Conservation (phyloP, 345 rosid genomes). For the Populus simonii region DNA sequence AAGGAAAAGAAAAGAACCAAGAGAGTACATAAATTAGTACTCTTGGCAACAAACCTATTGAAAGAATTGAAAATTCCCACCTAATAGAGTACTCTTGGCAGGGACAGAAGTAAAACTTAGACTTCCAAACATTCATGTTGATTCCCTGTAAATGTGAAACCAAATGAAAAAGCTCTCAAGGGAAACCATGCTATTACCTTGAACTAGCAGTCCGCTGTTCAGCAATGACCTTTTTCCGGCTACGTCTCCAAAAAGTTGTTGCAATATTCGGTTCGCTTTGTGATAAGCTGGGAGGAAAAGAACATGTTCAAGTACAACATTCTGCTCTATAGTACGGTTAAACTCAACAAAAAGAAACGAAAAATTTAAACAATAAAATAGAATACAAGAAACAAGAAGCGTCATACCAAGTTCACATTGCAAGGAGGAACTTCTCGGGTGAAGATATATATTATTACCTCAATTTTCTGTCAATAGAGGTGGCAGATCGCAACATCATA, state of each 20-base stretch:
- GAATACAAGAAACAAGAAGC: neutral
- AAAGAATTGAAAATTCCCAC: neutral
- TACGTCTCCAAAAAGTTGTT: constrained; percentile 77
- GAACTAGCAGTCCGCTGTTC: constrained; percentile 96
- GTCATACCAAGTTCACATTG: neutral
- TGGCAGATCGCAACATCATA: constrained; percentile 53
- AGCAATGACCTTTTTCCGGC: constrained; percentile 82
- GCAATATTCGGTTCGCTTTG: constrained; percentile 95
- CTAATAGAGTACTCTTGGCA: neutral
- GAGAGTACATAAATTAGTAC: neutral
- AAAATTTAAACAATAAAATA: neutral
- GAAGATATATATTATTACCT: constrained; percentile 42
- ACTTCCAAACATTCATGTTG: neutral
- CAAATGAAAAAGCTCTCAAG: constrained; percentile 23
- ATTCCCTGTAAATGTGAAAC: neutral
- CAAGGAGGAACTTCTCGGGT: neutral
- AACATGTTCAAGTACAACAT: constrained; percentile 5
- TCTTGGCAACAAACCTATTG: neutral
- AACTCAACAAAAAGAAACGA: neutral
- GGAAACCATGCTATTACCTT: constrained; percentile 46
- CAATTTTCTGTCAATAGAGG: constrained; percentile 61
- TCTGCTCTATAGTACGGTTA: neutral
- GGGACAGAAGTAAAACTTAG: neutral
- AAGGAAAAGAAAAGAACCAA: neutral
- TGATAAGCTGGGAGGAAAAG: constrained; percentile 47